Conservation (phyloP, 768 basidiomycete species). For the Daedaleopsis nitida region DNA sequence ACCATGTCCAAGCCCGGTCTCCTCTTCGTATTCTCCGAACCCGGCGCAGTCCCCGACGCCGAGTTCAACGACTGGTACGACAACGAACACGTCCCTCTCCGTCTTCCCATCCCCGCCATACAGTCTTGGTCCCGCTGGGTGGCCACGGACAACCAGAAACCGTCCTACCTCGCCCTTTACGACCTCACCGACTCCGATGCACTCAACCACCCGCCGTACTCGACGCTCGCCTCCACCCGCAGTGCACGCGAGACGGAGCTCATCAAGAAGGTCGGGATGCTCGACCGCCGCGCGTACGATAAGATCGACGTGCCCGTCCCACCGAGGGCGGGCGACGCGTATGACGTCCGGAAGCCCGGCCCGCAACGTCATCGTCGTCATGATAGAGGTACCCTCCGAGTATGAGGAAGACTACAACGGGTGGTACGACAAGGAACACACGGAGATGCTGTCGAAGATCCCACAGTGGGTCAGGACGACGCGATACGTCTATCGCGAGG, state of each 20-base stretch:
- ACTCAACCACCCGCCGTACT: constrained; percentile 30
- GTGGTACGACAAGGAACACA: constrained; percentile 35
- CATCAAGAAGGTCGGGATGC: constrained; percentile 31
- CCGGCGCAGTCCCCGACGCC: constrained; percentile 35
- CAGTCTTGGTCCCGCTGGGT: constrained; percentile 36
- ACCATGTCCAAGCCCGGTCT: constrained; percentile 26
- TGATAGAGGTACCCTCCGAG: constrained; percentile 25
- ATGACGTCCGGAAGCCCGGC: constrained; percentile 25
- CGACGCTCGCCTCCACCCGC: constrained; percentile 36
- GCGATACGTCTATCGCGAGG: constrained; percentile 41
- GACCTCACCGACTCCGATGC: constrained; percentile 5
- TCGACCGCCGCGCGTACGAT: constrained; percentile 41
- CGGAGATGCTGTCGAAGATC: constrained; percentile 39
- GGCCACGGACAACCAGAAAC: constrained; percentile 35
- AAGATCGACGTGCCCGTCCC: neutral
- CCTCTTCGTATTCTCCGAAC: constrained; percentile 31
- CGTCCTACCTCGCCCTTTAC: constrained; percentile 37
- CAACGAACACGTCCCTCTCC: constrained; percentile 53
- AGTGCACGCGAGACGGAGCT: constrained; percentile 39
- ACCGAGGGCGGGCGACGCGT: constrained; percentile 1
- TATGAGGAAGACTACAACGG: constrained; percentile 32
- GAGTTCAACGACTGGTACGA: constrained; percentile 58
- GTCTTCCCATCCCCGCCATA: constrained; percentile 39
- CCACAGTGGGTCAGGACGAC: constrained; percentile 48
- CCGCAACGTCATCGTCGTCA: constrained; percentile 28